phyloP scores from a whole-genome alignment of 2,329 filamentous ascomycete species.

The Ceratocystiopsis minuta region DNA sequence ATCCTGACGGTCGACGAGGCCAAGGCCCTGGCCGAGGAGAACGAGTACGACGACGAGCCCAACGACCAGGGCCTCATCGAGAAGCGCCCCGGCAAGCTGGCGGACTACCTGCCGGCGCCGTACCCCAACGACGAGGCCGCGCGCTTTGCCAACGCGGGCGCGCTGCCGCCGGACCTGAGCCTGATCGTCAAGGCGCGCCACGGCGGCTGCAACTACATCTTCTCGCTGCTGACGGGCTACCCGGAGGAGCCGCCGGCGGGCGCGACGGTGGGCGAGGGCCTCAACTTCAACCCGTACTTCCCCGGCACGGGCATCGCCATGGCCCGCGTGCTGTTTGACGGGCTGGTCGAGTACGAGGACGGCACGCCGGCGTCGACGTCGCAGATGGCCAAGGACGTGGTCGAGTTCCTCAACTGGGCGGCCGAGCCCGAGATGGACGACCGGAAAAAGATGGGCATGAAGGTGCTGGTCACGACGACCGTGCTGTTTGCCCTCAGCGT shows the following conservation, averaged over 20 bases:
- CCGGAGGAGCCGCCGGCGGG: conserved; percentile 90
- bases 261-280: conserved; percentile 63
- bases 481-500: conserved; percentile 73
- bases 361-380: conserved; percentile 84
- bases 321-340: conserved; percentile 96
- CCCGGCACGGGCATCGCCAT: conserved; percentile 97
- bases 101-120: conserved; percentile 83
- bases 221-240: conserved; percentile 90
- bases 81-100: conserved; percentile 96
- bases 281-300: conserved; percentile 99
- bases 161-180: conserved; percentile 89
- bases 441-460: conserved; percentile 98
- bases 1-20: conserved; percentile 95
- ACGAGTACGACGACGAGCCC: conserved; percentile 96
- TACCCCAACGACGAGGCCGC: conserved; percentile 99
- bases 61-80: conserved; percentile 96
- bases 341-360: conserved; percentile 95
- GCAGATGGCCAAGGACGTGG: conserved; percentile 99
- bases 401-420: conserved; percentile 98
- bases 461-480: conserved; percentile 68
- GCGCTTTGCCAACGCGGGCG: conserved; percentile 94
- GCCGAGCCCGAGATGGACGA: conserved; percentile 99
- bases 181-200: conserved; percentile 96
- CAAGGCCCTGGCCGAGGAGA: conserved; percentile 92
- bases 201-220: conserved; percentile 97